Evolutionary conservation across 2,329 filamentous ascomycete genomes (phyloP).

Genomic region (Clarireedia monteithiana): DNA sequence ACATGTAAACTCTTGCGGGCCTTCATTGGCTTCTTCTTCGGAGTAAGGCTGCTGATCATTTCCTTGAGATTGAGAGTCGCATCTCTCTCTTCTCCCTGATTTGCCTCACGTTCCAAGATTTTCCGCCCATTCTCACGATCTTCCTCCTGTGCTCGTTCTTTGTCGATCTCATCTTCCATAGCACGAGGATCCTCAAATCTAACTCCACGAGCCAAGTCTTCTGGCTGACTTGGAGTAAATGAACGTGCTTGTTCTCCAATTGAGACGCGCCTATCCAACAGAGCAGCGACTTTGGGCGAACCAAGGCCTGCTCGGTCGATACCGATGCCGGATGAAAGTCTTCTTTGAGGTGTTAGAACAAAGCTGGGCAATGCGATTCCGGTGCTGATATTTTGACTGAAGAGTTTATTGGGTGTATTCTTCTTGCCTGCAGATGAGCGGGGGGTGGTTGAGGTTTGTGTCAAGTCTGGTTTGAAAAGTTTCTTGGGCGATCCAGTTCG

Average conservation of each 20-base stretch:
- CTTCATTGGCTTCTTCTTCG: slow-evolving; percentile 59
- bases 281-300: slow-evolving; percentile 63
- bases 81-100: slow-evolving; percentile 49
- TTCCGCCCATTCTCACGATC: slow-evolving; percentile 52
- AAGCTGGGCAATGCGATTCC: slow-evolving; percentile 55
- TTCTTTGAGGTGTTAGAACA: slow-evolving; percentile 52
- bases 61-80: slow-evolving; percentile 62
- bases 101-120: slow-evolving; percentile 45
- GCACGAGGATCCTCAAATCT: slow-evolving; percentile 58
- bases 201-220: slow-evolving; percentile 38
- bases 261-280: slow-evolving; percentile 63
- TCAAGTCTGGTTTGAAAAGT: slow-evolving; percentile 35
- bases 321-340: slow-evolving; percentile 59
- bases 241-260: slow-evolving; percentile 58
- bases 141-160: slow-evolving; percentile 52
- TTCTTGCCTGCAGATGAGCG: slow-evolving; percentile 29
- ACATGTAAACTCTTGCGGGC: slow-evolving; percentile 71
- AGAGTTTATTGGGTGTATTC: slow-evolving; percentile 37
- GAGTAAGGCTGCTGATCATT: slow-evolving; percentile 71
- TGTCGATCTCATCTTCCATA: slow-evolving; percentile 56
- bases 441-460: slow-evolving; percentile 24
- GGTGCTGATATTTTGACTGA: slow-evolving; percentile 45
- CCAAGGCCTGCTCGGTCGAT: slow-evolving; percentile 64
- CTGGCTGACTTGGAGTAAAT: slow-evolving; percentile 48
- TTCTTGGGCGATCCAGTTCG: slow-evolving; percentile 42